Base-by-base conservation (phyloP, 768 basidiomycete species). In the Suillus hirtellus region DNA sequence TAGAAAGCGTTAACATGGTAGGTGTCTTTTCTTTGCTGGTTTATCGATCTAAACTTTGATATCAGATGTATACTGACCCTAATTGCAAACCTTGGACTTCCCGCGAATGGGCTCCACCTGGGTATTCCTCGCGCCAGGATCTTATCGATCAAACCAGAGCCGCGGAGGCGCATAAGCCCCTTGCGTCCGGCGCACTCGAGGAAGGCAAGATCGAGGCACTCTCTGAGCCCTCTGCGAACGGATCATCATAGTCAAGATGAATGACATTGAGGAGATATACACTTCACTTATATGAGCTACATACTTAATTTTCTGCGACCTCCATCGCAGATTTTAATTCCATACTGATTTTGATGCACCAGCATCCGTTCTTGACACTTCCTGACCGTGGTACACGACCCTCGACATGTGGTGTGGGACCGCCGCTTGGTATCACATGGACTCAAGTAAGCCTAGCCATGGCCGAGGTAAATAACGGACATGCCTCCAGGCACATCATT, bases 41-140 rank as follows among this genome's bases (percentile, higher is more conserved):
- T 40, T 31, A 40, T 24, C 44, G 53, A 21, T 47, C 35, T 40
- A 44, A 42, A 21, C 44, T 56, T 59, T 53, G 4, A 47, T 27
- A 17, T 42, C 24, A 82, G 82, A 88, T 89, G 87, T 88, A 89
- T 76, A 83, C 81, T 67, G 86, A 88, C 71, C 83, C 85, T 2
- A 70, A 72, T 4, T 85, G 84, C 75, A 88, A 85, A 69, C 86
- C 89, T 8, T 90, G 89, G 90, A 86, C 80, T 31, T 86, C 85
- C 1, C 64, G 78, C 37, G 67, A 69, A 9, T 90, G 89, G 89
- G 84, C 82, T 0, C 88, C 88, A 19, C 75, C 77, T 21, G 87
- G 87, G 24, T 88, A 82, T 69, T 19, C 63, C 12, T 79, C 79
- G 4, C 79, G 84, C 8, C 76, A 72, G 61, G 83, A 84, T 61